Evolutionary conservation across 805 yeast genomes (phyloP), one percentile per base, ranked within the genome.

Genomic region (Candida lessepsii): DNA sequence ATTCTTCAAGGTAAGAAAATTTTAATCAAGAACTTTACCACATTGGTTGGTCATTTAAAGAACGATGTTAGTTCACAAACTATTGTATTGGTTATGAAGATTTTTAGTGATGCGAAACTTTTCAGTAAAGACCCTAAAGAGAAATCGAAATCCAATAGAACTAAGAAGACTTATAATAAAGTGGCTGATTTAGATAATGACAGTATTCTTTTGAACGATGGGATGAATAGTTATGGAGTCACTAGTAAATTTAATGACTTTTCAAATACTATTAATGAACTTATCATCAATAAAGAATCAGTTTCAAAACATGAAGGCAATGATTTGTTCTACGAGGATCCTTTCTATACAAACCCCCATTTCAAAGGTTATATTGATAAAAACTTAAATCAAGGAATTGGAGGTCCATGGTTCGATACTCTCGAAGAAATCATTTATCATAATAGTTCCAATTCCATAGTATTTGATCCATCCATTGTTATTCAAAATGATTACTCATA

Each of bases 161-260:
- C 50, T 3, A 33, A 48, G 3, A 67, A 58, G 38, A 24, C 48
- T 1, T 36, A 46, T 17, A 59, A 57, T 29, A 46, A 23, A 17
- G 41, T 59, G 6, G 45, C 41, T 5, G 72, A 66, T 44, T 50
- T 40, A 17, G 59, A 61, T 30, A n/a, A n/a, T 33, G 40, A 3
- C 48, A 45, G 19, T 33, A 40, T 63, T 5, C 35, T 76, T 25
- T 61, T 81, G 11, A 69, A 65, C 27, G 78, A 78, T 20, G 75
- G 70, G 33, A 71, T 67, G 45, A 75, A 71, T 14, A 67, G 70
- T 3, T 75, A 64, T 56, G 85, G 86, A 3, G 56, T 79, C 2
- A 71, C 83, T 0, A 75, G 81, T 50, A 76, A 76, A 46, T 62
- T 70, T 18, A 45, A 52, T 5, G 53, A 45, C 10, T 32, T 40